These are phyloP conservation scores for Populus hybrid DNA, from an alignment of 441 rosid genomes.

Conservation along the genomic window DNA sequence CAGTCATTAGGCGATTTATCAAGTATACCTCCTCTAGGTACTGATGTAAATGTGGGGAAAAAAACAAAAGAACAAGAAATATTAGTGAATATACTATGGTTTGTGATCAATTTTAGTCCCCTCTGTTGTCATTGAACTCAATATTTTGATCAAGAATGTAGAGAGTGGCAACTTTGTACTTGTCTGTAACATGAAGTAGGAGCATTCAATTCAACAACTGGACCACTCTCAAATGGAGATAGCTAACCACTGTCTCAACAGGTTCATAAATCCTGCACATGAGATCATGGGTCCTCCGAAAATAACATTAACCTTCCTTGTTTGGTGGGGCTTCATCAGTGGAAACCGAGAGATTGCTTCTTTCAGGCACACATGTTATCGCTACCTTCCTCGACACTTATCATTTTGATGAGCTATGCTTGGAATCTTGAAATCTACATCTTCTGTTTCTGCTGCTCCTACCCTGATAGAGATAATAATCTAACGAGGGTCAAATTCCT, in stretches of 20 bases:
- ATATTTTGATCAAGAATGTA: constrained; percentile 6
- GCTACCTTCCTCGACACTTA: not conserved
- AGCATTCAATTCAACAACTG: constrained; percentile 4
- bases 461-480: not conserved
- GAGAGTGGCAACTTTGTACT: not conserved
- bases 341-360: not conserved
- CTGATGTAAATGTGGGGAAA: constrained; percentile 35
- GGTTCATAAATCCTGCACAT: constrained; percentile 14
- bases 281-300: constrained; percentile 17
- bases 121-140: not conserved
- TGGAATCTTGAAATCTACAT: no score
- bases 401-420: not conserved
- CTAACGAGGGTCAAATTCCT: not conserved
- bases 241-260: constrained; percentile 6
- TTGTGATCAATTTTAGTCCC: constrained; percentile 20
- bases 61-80: constrained; percentile 7
- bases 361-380: not conserved
- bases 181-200: not conserved
- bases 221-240: constrained; percentile 11
- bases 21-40: constrained; percentile 27
- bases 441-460: no score
- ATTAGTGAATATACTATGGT: constrained; percentile 30
- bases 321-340: not conserved
- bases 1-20: constrained; percentile 33
- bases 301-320: not conserved